Conservation (phyloP, 768 basidiomycete genomes). For the Russula lepida region DNA sequence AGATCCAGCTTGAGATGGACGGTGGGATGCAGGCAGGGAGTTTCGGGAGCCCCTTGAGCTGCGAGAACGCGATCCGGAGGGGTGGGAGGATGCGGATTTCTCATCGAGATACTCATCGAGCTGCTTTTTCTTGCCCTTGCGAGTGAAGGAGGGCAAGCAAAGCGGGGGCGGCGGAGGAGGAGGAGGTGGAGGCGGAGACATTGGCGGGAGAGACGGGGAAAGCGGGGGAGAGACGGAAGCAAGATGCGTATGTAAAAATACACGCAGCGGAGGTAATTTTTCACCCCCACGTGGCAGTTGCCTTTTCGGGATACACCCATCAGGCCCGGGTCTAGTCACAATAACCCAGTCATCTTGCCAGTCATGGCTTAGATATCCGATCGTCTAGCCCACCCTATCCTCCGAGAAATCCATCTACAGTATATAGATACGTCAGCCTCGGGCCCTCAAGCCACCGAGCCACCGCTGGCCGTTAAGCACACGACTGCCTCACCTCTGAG, state of each 20-base stretch:
- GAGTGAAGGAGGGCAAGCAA: conserved; percentile 20
- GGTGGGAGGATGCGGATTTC: conserved; percentile 3
- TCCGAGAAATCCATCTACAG: neutral
- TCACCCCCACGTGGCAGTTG: neutral
- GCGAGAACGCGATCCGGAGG: neutral
- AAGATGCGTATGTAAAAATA: neutral
- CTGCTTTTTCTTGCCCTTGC: conserved; percentile 19
- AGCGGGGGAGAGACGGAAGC: neutral
- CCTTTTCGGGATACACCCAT: neutral
- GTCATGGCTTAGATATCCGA: neutral
- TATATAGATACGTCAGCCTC: neutral
- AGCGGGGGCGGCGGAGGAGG: conserved; percentile 17
- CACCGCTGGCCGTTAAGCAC: neutral
- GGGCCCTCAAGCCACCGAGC: neutral
- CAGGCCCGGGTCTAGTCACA: neutral
- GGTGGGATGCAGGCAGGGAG: conserved; percentile 11
- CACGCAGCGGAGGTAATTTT: neutral
- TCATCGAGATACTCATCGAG: conserved; percentile 8
- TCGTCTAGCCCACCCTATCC: neutral
- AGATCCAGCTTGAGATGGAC: conserved; percentile 2
- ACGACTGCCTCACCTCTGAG: neutral
- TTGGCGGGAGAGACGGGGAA: neutral
- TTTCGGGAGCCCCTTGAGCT: neutral
- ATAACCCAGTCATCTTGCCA: neutral
- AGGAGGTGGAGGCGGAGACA: conserved; percentile 16